Evolutionary conservation across 345 rosid genomes (phyloP).

Genomic region (Ceriops decandra): DNA sequence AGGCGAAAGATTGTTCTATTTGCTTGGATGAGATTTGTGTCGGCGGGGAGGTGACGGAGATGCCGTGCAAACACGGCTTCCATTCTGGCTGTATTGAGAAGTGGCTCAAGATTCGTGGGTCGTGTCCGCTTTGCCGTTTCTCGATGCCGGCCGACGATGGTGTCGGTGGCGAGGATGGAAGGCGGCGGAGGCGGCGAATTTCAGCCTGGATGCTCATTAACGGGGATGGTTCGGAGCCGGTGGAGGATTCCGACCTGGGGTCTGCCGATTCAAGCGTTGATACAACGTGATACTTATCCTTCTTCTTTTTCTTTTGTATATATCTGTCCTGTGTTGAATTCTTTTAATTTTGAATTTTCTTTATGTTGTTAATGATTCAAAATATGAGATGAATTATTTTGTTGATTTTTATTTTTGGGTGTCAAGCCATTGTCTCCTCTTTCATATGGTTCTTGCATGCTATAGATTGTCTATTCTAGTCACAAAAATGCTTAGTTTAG

Average conservation of each 20-base stretch:
- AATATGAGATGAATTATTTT: too few relatives aligned
- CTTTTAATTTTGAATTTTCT: too few relatives aligned
- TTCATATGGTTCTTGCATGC: too few relatives aligned
- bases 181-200: background rate
- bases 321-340: too few relatives aligned
- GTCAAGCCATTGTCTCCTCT: too few relatives aligned
- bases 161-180: background rate
- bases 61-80: constrained; percentile 26
- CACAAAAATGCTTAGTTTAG: too few relatives aligned
- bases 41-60: constrained; percentile 13
- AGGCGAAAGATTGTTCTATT: constrained; percentile 16
- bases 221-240: background rate
- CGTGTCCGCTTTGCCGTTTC: background rate
- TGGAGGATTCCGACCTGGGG: background rate
- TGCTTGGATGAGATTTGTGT: constrained; percentile 16
- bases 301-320: too few relatives aligned
- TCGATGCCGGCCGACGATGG: background rate
- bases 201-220: background rate
- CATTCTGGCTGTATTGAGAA: constrained; percentile 21
- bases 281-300: too few relatives aligned
- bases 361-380: too few relatives aligned
- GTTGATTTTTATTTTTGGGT: too few relatives aligned
- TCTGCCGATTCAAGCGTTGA: background rate
- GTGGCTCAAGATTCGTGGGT: constrained; percentile 10
- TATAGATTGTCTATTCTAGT: too few relatives aligned